Base-by-base conservation (phyloP, 2,329 filamentous ascomycete genomes). In the Fusarium sororula region DNA sequence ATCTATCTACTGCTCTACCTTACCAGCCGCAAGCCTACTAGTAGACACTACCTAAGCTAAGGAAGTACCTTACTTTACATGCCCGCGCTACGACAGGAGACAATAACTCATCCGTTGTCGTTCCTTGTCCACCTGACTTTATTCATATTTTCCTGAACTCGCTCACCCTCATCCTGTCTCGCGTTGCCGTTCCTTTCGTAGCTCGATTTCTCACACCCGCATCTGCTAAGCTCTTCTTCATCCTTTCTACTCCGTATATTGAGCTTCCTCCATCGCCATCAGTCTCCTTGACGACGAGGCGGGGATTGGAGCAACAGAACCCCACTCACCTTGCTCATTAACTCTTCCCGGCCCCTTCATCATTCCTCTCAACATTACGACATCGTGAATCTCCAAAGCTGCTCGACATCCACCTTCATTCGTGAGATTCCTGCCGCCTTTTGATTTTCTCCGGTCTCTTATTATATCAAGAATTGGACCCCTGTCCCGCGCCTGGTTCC, bases 281-380 rank as follows among this genome's bases (percentile, higher is more conserved):
- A 45, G 54, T 51, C 20, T 59, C 63, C 54, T 66, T 67, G 62
- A 66, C 66, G 26, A 66, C 45, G 71, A 75, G 72, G 74, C 71
- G 72, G 72, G 67, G 69, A 76, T 64, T 30, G 41, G 60, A 73
- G 56, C 60, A 72, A 39, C 35, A 71, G 63, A 73, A 69, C 74
- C 73, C 72, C 75, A 76, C 62, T 73, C 66, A 55, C 39, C 61
- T 53, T 65, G 54, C 73, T 68, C 65, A 72, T 68, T 64, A 55
- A 66, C 60, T 66, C 60, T 66, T 45, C 55, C 55, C 58, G 55
- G 48, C 60, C 50, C 48, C 72, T 70, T 66, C 68, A 65, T 56
- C 71, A 39, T 72, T 59, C 62, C 63, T 53, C 63, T 59, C 73
- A 66, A 51, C 44, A 71, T 50, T 65, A 55, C 69, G 32, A 53